A percentile compares a stretch with the other conserved stretches of the same genome.
Conservation (phyloP, 2,329 filamentous ascomycete genomes). For the Scedosporium apiospermum region DNA sequence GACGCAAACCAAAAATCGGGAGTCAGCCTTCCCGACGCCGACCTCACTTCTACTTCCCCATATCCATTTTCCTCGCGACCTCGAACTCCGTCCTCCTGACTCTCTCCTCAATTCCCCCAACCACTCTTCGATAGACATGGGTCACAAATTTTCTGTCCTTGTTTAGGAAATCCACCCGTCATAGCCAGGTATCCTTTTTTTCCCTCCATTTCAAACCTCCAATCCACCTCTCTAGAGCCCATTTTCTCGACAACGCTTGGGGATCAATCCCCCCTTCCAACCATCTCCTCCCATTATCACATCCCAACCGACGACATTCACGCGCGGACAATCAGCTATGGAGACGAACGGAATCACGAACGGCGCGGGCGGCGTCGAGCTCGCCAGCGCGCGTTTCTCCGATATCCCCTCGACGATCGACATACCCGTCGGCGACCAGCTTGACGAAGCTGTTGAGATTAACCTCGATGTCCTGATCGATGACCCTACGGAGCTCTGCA, state of each 20-base stretch:
- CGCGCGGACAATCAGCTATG: background rate
- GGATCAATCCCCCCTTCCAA: background rate
- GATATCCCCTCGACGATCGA: slow-evolving; percentile 58
- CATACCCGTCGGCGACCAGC: slow-evolving; percentile 55
- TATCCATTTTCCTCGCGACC: background rate
- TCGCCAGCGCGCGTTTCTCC: slow-evolving; percentile 48
- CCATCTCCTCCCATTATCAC: background rate
- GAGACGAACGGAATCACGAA: slow-evolving; percentile 32
- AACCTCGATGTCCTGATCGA: slow-evolving; percentile 85
- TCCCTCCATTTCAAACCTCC: background rate
- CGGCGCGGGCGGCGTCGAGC: slow-evolving; percentile 23
- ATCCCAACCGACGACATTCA: background rate
- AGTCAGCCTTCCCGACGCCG: background rate
- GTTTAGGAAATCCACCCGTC: background rate
- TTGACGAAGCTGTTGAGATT: slow-evolving; percentile 78
- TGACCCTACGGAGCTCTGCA: slow-evolving; percentile 90
- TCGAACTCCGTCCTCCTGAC: background rate
- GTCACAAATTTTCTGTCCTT: background rate
- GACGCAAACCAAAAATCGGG: slow-evolving; percentile 2
- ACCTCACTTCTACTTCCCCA: background rate
- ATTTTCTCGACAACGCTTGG: background rate
- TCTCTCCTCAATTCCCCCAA: background rate
- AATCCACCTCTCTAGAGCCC: background rate
- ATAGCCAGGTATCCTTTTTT: background rate
- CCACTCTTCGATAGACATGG: background rate